Base-by-base conservation (phyloP, 2,329 filamentous ascomycete species). In the Aspergillus bombycis region DNA sequence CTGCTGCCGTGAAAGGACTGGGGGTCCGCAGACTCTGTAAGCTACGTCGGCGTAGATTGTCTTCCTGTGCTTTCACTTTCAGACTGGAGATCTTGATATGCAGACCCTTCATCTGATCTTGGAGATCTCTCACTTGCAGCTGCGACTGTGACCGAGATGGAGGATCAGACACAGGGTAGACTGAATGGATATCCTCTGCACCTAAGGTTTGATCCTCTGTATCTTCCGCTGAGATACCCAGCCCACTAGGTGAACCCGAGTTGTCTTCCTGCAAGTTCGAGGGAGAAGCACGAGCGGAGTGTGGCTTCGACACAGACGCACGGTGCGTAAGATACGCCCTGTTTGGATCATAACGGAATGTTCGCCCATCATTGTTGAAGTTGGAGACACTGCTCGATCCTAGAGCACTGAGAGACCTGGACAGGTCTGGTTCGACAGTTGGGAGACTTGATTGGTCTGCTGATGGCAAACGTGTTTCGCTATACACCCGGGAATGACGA, bases 11-110 rank as follows among this genome's bases (percentile, higher is more conserved):
- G 72, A 96, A 91, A 0, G 92, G 93, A 72, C 90, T 95, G 0
- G 89, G 88, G 1, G 89, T 90, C 43, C 91, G 86, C 64, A 94
- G 78, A 71, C 86, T 93, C 69, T 92, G 89, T 58, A 94, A 77
- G 75, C 92, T 96, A 61, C 89, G 86, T 57, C 93, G 86, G 71
- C 91, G 89, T 71, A 96, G 77, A 69, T 86, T 93, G 70, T 96
- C 93, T 62, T 91, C 91, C 23, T 91, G 87, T 0, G 92, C 91
- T 70, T 92, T 89, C 66, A 93, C 88, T 70, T 91, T 90, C 48
- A 97, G 78, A 19, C 84, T 90, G 1, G 92, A 94, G 41, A 97
- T 93, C 71, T 93, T 92, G 64, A 91, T 92, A 73, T 93, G 94
- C 54, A 97, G 83, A 59, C 91, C 92, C 61, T 91, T 89, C 86